Percentiles rank a stretch among this genome's conserved stretches.
phyloP scores from a whole-genome alignment of 352 stramenopile species.

The Phytophthora multivora region DNA sequence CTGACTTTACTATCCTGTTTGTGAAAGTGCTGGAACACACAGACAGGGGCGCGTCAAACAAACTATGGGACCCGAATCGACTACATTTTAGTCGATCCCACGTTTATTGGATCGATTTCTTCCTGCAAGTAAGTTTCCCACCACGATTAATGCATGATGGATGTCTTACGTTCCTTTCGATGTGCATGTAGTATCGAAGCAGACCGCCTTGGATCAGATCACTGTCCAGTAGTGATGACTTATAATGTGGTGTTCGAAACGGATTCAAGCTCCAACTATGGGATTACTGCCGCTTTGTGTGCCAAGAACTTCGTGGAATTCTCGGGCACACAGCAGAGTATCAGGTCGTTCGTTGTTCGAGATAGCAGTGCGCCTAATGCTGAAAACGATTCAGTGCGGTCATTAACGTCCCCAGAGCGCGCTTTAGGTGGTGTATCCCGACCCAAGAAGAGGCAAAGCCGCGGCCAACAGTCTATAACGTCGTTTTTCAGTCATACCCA shows the following conservation, averaged over 20 bases:
- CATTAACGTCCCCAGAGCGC: background rate
- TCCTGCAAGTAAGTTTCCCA: conserved; percentile 56
- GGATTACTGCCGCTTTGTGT: conserved; percentile 50
- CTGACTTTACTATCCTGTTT: too few species aligned
- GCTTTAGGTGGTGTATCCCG: background rate
- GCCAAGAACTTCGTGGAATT: conserved; percentile 81
- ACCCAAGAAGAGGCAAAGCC: conserved; percentile 17
- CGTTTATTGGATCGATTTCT: conserved; percentile 50
- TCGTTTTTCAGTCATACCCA: conserved; percentile 50
- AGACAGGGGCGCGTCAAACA: conserved; percentile 84
- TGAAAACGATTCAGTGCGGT: background rate
- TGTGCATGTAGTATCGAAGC: conserved; percentile 47
- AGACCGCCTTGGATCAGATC: conserved; percentile 71
- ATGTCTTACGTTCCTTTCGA: background rate
- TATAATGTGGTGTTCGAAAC: conserved; percentile 42
- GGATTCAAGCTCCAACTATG: conserved; percentile 14
- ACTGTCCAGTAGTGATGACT: conserved; percentile 74
- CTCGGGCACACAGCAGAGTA: conserved; percentile 73
- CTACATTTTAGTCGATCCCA: conserved; percentile 83
- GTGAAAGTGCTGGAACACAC: conserved; percentile 84
- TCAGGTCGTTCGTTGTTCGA: conserved; percentile 49
- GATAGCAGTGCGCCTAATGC: conserved; percentile 4
- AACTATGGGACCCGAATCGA: conserved; percentile 93
- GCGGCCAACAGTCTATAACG: conserved; percentile 52
- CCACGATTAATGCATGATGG: background rate